Base-by-base conservation (phyloP, 805 yeast species). In the Ogataea allantospora region DNA sequence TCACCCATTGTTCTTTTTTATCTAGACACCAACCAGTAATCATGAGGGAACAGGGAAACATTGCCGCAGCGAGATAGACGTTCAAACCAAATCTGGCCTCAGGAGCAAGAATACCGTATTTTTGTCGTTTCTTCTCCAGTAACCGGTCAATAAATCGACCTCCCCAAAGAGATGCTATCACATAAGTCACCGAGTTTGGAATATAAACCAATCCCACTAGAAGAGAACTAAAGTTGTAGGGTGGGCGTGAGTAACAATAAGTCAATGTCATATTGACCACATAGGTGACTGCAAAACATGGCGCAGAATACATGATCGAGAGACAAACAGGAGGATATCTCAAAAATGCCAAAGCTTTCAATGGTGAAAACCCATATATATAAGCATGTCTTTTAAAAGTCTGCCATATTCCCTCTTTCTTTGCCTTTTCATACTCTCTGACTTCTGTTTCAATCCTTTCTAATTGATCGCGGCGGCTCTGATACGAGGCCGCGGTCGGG, bases 1-100 rank as follows among this genome's bases (percentile, higher is more conserved):
- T 70, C 1, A 81, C 79, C 95, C 95, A 88, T 44, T 75, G 78
- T 27, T 73, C 68, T 12, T 78, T 71, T 44, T 69, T 71, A 36
- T 82, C 74, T 14, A 86, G 68, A 36, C 88, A 74, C 96, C 96
- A 87, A 1, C 96, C 96, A 46, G 80, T 82, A 12, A 86, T 77
- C 17, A 88, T 57, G 40, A 86, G 65, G 0, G 93, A 73, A 0
- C 77, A 68, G 0, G 89, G 88, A 39, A 75, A 76, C 3, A 79
- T 49, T 0, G 71, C 55, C 4, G 83, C 80, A 0, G 95, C 91
- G 10, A 73, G 51, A 15, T 79, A 74, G 15, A 86, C 73, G 55
- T 87, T 86, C 67, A 80, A 78, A 1, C 89, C 83, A 6, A 88
- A 68, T 47, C 96, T 68, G 1, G 89, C 78, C 55, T 87, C 95